These are phyloP conservation scores for Rhizodiscina lignyota DNA, from an alignment of 495 filamentous ascomycete genomes.

Conservation along the genomic window DNA sequence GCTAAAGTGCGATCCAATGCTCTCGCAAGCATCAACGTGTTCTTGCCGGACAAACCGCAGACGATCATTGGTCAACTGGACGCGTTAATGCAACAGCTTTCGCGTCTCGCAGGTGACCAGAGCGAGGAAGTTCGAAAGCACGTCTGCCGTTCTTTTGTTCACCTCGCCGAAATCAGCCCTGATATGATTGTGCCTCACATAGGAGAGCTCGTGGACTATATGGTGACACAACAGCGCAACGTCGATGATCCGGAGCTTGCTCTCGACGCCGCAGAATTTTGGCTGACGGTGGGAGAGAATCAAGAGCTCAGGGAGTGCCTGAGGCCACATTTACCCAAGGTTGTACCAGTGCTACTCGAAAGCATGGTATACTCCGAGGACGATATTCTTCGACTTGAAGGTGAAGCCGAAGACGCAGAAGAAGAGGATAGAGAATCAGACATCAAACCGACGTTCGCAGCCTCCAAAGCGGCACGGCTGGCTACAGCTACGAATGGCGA, in stretches of 20 bases:
- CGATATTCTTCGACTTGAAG: conserved; percentile 70
- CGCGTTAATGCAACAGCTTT: conserved; percentile 61
- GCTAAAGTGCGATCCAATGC: conserved; percentile 63
- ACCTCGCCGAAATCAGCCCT: conserved; percentile 77
- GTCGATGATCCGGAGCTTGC: conserved; percentile 77
- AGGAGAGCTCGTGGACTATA: conserved; percentile 79
- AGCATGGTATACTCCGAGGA: conserved; percentile 96
- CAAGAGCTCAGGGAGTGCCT: conserved; percentile 54
- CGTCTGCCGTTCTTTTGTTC: conserved; percentile 85
- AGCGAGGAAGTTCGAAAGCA: conserved; percentile 69
- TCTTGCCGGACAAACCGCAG: conserved; percentile 65
- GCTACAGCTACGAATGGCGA: conserved; percentile 31
- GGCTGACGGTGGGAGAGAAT: conserved; percentile 86
- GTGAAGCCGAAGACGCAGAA: conserved; percentile 72
- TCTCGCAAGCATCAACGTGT: conserved; percentile 74
- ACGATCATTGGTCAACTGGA: conserved; percentile 64
- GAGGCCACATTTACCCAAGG: conserved; percentile 61
- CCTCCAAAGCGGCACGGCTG: conserved; percentile 39
- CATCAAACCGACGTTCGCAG: conserved; percentile 85
- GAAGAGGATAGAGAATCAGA: conserved; percentile 80
- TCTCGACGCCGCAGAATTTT: conserved; percentile 93
- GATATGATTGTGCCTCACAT: conserved; percentile 84
- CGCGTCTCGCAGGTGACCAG: conserved; percentile 58
- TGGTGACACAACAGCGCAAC: conserved; percentile 72
- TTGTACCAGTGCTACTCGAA: conserved; percentile 78